A percentile compares a stretch with the other conserved stretches of the same genome.
These are phyloP conservation scores for Sphagnum magellanicum DNA, from an alignment of 228 moss, liverwort and hornwort genomes.

Conservation along the genomic window DNA sequence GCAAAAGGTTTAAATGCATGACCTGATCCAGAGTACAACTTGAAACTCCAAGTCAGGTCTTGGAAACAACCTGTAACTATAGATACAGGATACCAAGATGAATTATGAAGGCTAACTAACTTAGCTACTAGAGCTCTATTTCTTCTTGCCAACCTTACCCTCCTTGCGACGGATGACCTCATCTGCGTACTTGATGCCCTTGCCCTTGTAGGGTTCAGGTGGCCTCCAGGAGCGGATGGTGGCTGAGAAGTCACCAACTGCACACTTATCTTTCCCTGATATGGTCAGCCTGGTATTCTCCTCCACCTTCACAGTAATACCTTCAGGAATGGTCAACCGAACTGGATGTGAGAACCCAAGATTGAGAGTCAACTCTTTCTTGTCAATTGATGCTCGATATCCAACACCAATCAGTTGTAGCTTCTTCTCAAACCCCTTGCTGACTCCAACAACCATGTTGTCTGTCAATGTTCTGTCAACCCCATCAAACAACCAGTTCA, in stretches of 20 bases:
- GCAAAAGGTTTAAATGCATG: too few species aligned
- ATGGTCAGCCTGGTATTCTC: conserved; percentile 47
- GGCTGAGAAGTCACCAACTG: conserved; percentile 56
- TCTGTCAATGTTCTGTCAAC: conserved; percentile 48
- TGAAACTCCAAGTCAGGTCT: too few species aligned
- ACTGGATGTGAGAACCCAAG: conserved; percentile 66
- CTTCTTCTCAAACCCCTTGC: conserved; percentile 48
- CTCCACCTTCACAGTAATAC: conserved; percentile 54
- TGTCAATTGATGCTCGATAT: conserved; percentile 49
- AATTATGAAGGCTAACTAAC: conserved; percentile 3
- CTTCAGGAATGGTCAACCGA: conserved; percentile 50
- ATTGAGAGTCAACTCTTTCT: conserved; percentile 40
- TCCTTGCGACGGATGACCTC: conserved; percentile 70
- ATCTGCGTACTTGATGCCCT: conserved; percentile 57
- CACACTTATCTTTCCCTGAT: conserved; percentile 59
- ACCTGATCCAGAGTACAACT: too few species aligned
- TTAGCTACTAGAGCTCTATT: conserved; percentile 21
- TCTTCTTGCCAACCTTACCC: conserved; percentile 73
- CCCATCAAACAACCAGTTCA: neutral
- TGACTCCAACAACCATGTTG: conserved; percentile 53
- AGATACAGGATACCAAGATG: too few species aligned
- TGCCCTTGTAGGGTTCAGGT: conserved; percentile 74
- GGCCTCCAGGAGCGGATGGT: conserved; percentile 61
- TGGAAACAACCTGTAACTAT: too few species aligned
- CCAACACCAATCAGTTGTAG: conserved; percentile 68